These are phyloP conservation scores for Ascochyta pisi DNA, from an alignment of 2,329 filamentous ascomycete genomes.

Conservation along the genomic window DNA sequence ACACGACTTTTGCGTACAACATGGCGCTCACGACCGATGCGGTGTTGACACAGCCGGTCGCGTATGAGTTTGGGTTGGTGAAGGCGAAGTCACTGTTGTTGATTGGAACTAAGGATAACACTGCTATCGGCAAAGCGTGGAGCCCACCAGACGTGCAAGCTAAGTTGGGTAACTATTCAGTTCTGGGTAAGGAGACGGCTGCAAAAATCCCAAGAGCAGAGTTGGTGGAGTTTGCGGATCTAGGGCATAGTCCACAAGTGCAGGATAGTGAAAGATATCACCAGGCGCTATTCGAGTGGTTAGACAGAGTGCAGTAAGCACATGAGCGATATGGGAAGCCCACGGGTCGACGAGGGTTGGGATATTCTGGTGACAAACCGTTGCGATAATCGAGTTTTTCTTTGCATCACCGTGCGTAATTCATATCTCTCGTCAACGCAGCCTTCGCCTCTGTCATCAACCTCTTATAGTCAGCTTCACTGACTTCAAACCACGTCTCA, in stretches of 20 bases:
- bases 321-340: too few species aligned
- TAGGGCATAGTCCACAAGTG: constrained; percentile 63
- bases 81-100: constrained; percentile 57
- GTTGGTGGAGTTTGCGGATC: constrained; percentile 56
- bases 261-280: constrained; percentile 59
- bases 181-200: constrained; percentile 57
- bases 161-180: constrained; percentile 57
- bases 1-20: constrained; percentile 52
- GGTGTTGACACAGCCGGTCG: constrained; percentile 61
- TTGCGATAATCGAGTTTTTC: too few species aligned
- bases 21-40: constrained; percentile 63
- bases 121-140: constrained; percentile 64
- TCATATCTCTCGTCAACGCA: too few species aligned
- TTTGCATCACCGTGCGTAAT: too few species aligned
- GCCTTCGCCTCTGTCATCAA: neutral
- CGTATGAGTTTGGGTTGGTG: constrained; percentile 58
- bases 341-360: too few species aligned
- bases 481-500: constrained; percentile 2
- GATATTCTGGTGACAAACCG: too few species aligned
- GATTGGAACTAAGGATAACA: constrained; percentile 61
- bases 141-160: constrained; percentile 32
- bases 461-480: constrained; percentile 5
- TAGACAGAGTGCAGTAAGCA: constrained; percentile 27
- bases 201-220: constrained; percentile 53
- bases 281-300: constrained; percentile 55